Evolutionary conservation across 768 basidiomycete species (phyloP).

Genomic region (Termitomyces sp.): DNA sequence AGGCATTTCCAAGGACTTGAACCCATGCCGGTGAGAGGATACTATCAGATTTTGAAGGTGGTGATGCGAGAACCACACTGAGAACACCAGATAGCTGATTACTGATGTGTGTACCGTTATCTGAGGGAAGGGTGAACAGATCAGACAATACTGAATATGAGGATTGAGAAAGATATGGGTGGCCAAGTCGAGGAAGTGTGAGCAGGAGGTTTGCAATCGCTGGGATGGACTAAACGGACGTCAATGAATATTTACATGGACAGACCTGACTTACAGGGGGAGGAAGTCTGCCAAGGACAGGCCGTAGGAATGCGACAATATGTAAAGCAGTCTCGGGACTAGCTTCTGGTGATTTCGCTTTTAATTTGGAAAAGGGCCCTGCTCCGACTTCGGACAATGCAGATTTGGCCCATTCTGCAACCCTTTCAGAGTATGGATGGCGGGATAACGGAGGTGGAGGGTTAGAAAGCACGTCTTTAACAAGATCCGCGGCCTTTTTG

Average conservation of each 20-base stretch:
- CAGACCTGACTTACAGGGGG: conserved; percentile 54
- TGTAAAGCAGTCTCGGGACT: conserved; percentile 76
- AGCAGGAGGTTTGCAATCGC: conserved; percentile 69
- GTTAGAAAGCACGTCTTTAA: conserved; percentile 69
- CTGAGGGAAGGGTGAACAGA: conserved; percentile 56
- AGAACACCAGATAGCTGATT: conserved; percentile 62
- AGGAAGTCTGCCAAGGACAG: conserved; percentile 57
- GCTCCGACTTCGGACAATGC: conserved; percentile 63
- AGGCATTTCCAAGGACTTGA: conserved; percentile 65
- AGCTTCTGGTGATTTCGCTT: conserved; percentile 50
- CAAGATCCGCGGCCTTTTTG: conserved; percentile 82
- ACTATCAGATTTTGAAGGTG: conserved; percentile 66
- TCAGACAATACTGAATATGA: conserved; percentile 84
- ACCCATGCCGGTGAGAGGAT: conserved; percentile 77
- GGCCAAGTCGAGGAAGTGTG: conserved; percentile 80
- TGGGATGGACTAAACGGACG: conserved; percentile 58
- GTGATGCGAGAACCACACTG: conserved; percentile 61
- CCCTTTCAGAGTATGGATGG: conserved; percentile 85
- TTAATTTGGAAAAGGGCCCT: conserved; percentile 58
- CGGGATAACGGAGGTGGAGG: conserved; percentile 73
- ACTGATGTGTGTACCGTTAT: conserved; percentile 45
- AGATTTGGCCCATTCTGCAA: conserved; percentile 74
- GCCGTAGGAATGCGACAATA: conserved; percentile 68
- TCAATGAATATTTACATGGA: conserved; percentile 4
- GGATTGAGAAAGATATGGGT: conserved; percentile 85